Evolutionary conservation across 208 protist genomes (phyloP).

Genomic region (Trypanosoma platydactyli): DNA sequence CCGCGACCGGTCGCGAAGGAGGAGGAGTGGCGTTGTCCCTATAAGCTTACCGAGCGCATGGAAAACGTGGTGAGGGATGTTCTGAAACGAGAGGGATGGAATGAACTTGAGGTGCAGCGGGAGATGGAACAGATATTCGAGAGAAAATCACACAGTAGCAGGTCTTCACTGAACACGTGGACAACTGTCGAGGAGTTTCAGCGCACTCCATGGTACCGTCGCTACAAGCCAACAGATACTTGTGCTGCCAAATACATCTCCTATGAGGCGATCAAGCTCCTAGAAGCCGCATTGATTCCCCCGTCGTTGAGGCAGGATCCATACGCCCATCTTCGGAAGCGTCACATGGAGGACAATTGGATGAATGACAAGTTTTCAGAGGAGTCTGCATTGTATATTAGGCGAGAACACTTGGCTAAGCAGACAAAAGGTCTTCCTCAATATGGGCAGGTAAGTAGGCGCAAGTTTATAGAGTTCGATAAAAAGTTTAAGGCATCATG

Average conservation of each 20-base stretch:
- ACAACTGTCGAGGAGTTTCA: slow-evolving; percentile 90
- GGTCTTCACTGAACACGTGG: slow-evolving; percentile 86
- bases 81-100: slow-evolving; percentile 64
- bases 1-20: slow-evolving; percentile 73
- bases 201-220: slow-evolving; percentile 87
- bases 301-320: slow-evolving; percentile 78
- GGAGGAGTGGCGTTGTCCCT: slow-evolving; percentile 78
- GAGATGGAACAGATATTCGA: slow-evolving; percentile 86
- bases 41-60: slow-evolving; percentile 88
- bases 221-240: slow-evolving; percentile 82
- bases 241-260: slow-evolving; percentile 84
- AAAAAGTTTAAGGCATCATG: slow-evolving; percentile 53
- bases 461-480: slow-evolving; percentile 83
- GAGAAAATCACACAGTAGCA: slow-evolving; percentile 52
- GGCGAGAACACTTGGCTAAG: slow-evolving; percentile 65
- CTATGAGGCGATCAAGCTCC: slow-evolving; percentile 85
- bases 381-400: slow-evolving; percentile 73
- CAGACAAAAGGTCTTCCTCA: slow-evolving; percentile 77
- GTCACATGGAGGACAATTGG: slow-evolving; percentile 91
- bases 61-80: slow-evolving; percentile 76
- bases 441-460: slow-evolving; percentile 69
- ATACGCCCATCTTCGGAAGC: slow-evolving; percentile 86
- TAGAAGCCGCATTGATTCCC: slow-evolving; percentile 77
- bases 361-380: slow-evolving; percentile 90
- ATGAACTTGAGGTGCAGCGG: slow-evolving; percentile 61